Conservation (phyloP, 2,329 filamentous ascomycete genomes). For the Fusarium sp. region DNA sequence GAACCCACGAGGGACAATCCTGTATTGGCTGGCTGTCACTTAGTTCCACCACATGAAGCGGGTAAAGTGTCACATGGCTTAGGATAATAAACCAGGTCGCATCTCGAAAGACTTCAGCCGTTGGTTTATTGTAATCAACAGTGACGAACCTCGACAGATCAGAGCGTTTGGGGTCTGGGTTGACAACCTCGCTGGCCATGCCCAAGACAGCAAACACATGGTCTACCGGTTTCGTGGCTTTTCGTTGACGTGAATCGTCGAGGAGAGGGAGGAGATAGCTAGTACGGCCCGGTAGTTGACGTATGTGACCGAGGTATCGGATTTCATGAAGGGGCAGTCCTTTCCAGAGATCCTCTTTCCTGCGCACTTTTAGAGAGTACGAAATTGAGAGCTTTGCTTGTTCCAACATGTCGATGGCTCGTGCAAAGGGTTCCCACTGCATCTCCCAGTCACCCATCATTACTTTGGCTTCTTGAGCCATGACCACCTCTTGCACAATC, state of each 20-base stretch:
- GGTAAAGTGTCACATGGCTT: not conserved
- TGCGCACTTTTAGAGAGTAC: not conserved
- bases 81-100: not conserved
- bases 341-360: not conserved
- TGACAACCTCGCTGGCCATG: not conserved
- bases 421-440: not conserved
- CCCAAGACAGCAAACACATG: not conserved
- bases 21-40: not conserved
- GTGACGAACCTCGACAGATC: not conserved
- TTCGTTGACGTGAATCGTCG: not conserved
- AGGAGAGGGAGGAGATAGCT: not conserved
- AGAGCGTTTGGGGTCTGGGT: not conserved
- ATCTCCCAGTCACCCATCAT: not conserved
- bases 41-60: not conserved
- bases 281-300: not conserved
- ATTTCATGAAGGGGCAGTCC: not conserved
- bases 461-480: not conserved
- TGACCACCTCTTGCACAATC: not conserved
- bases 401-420: not conserved
- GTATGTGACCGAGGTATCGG: not conserved
- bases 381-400: not conserved
- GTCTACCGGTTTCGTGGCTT: not conserved
- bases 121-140: not conserved
- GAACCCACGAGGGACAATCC: not conserved
- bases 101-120: not conserved